Conservation (phyloP, 495 filamentous ascomycete species). For the Recurvomyces mirabilis region DNA sequence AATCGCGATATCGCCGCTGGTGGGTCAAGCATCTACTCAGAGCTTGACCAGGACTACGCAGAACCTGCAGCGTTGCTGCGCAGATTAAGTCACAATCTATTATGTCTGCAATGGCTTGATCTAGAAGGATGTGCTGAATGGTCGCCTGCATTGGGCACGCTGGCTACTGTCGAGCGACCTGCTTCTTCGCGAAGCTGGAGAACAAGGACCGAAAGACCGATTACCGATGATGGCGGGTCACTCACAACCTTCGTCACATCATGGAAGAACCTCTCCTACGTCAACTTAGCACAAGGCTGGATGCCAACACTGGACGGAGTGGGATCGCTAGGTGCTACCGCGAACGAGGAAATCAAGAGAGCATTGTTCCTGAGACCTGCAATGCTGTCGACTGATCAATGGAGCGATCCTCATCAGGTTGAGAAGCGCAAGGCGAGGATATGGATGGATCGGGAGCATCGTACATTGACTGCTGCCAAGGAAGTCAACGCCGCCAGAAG, state of each 20-base stretch:
- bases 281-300: slow-evolving; percentile 16
- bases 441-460: slow-evolving; percentile 14
- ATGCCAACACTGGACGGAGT: slow-evolving; percentile 7
- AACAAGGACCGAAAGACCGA: too few species aligned
- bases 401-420: too few species aligned
- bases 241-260: background rate
- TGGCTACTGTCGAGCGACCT: background rate
- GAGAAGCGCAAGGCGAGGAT: slow-evolving; percentile 6
- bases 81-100: slow-evolving; percentile 53
- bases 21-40: slow-evolving; percentile 54
- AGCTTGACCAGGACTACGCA: slow-evolving; percentile 54
- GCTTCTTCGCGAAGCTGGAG: too few species aligned
- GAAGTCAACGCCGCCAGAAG: too few species aligned
- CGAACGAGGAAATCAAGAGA: too few species aligned
- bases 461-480: too few species aligned
- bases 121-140: slow-evolving; percentile 68
- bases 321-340: too few species aligned
- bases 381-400: too few species aligned
- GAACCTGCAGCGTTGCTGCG: slow-evolving; percentile 59
- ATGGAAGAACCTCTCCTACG: slow-evolving; percentile 15
- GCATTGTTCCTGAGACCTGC: too few species aligned
- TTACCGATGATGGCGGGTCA: background rate
- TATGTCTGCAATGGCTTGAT: slow-evolving; percentile 68
- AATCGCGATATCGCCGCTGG: slow-evolving; percentile 43
- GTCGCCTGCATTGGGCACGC: slow-evolving; percentile 44